Conservation (phyloP, 139 green algal genomes). For the Tetradesmus lagerheimii region DNA sequence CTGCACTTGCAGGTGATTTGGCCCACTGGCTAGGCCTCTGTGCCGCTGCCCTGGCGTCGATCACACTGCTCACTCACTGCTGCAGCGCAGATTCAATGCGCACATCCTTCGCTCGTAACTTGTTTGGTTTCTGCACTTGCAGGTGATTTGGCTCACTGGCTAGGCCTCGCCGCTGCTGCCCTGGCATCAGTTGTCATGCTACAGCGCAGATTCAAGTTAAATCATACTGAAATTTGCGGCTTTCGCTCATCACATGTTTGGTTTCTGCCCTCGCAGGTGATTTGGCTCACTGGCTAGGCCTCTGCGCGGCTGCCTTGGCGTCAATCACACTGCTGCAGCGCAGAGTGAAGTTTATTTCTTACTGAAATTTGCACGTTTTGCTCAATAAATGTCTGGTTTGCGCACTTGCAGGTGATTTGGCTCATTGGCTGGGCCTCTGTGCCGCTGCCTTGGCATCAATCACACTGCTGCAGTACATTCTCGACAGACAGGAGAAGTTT, state of each 20-base stretch:
- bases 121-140: not conserved
- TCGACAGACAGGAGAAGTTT: slow-evolving; percentile 33
- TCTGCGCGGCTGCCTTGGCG: not conserved
- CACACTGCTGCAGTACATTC: slow-evolving; percentile 19
- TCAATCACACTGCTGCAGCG: not conserved
- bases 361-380: too few relatives aligned
- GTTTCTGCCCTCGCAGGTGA: not conserved
- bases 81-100: too few relatives aligned
- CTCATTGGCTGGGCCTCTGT: not conserved
- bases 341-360: too few relatives aligned
- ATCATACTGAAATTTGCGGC: too few relatives aligned
- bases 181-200: not conserved
- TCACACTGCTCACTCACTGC: not conserved
- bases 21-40: too few relatives aligned
- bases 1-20: not conserved
- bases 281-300: not conserved
- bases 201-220: too few relatives aligned
- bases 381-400: too few relatives aligned
- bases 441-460: not conserved
- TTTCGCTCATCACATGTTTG: not conserved
- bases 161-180: too few relatives aligned
- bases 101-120: too few relatives aligned
- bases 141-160: not conserved
- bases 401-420: not conserved
- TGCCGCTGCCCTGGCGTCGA: not conserved